These are phyloP conservation scores for Solanum arcanum DNA, from an alignment of 257 asterid species.

Conservation along the genomic window DNA sequence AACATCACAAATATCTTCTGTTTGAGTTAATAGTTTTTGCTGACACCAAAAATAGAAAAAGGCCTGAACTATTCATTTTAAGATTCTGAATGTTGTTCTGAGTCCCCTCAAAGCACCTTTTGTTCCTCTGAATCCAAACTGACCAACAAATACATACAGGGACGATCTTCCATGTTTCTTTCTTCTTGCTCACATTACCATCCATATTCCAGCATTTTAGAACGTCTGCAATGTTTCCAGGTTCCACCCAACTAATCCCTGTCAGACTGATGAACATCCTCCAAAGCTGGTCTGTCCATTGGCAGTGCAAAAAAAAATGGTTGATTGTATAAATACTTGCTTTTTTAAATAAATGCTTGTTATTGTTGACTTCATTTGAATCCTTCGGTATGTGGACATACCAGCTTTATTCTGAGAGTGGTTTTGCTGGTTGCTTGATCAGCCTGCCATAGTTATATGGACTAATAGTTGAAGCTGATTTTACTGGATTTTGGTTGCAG, in stretches of 20 bases:
- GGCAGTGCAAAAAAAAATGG: background rate
- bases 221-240: background rate
- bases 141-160: background rate
- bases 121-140: background rate
- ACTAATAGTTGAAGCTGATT: slow-evolving; percentile 6
- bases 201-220: background rate
- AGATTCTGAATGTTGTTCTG: background rate
- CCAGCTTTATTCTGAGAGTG: background rate
- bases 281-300: background rate
- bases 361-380: background rate
- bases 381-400: background rate
- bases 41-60: no score
- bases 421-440: background rate
- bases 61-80: background rate
- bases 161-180: background rate
- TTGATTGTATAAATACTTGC: background rate
- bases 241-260: background rate
- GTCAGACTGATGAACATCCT: background rate
- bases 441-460: background rate
- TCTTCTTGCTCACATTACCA: background rate
- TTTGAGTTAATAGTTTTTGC: background rate
- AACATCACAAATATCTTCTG: background rate
- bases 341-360: background rate
- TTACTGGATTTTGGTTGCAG: slow-evolving; percentile 36
- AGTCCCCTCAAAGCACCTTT: background rate